Base-by-base conservation (phyloP, 768 basidiomycete species). In the Hypsizygus marmoreus region DNA sequence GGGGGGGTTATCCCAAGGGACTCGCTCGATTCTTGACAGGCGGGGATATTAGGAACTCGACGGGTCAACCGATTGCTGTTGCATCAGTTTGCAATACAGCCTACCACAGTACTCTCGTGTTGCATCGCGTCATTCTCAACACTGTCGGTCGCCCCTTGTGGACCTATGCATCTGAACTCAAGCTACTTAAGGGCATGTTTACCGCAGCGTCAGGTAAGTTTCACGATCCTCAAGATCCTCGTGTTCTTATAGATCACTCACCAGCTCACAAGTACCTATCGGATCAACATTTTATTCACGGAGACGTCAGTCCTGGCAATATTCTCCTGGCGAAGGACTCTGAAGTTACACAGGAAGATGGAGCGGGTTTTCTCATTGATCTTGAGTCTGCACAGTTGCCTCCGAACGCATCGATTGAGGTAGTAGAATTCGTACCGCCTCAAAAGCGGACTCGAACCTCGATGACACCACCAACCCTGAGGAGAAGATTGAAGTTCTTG, bases 351-450 rank as follows among this genome's bases (percentile, higher is more conserved):
- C 17, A 38, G 22, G 40, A 17, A 16, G 31, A 13, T 10, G 47
- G 43, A 13, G 42, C 44, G 32, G 66, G 64, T 1, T 69, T 63
- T 30, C 14, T 68, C 36, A 66, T 54, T n/a, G 68, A 67, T 40
- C 40, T 68, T 2, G 64, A 70, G 20, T 57, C 52, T 47, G 61
- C 60, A 33, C 54, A 39, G n/a, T 34, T 57, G 5, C 31, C 31
- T 32, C 17, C 31, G 13, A 13, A 32, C 13, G n/a, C n/a, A n/a
- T n/a, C n/a, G n/a, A 32, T 32, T 12, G 13, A 13, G 13, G 13
- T n/a, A 32, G 4, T 5, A 6, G 31, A 32, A 32, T 16, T n/a
- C 6, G 31, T 32, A 32, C 31, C 31, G 5, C 31, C 31, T 4
- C 12, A n/a, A 12, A 32, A 5, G 17, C n/a, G n/a, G n/a, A n/a